Conservation (phyloP, 306 rosid genomes). For the Medicago arabica region DNA sequence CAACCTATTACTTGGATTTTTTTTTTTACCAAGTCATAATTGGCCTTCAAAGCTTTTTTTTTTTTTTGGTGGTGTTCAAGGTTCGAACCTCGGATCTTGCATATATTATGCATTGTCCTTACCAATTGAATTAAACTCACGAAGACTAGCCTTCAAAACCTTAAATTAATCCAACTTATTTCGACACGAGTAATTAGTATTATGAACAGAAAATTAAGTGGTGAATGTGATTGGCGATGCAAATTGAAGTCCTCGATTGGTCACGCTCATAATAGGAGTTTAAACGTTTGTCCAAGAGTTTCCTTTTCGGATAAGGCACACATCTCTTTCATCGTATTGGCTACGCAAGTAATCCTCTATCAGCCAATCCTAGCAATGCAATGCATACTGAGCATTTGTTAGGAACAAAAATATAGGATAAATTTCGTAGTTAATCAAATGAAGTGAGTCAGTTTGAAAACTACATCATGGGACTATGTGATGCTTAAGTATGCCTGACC, state of each 20-base stretch:
- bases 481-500: slow-evolving; percentile 20
- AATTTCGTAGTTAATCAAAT: slow-evolving; percentile 7
- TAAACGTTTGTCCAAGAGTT: slow-evolving; percentile 35
- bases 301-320: slow-evolving; percentile 53
- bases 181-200: background rate
- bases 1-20: too few species aligned
- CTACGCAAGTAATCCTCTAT: slow-evolving; percentile 6
- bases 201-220: background rate
- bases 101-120: too few species aligned
- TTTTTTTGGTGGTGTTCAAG: too few species aligned
- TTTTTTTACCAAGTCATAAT: too few species aligned
- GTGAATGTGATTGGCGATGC: slow-evolving; percentile 22
- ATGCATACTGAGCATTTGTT: slow-evolving; percentile 8
- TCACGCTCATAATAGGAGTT: slow-evolving; percentile 3
- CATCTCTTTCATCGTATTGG: slow-evolving; percentile 45
- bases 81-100: too few species aligned
- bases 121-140: too few species aligned
- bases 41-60: too few species aligned
- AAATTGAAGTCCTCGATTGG: slow-evolving; percentile 5
- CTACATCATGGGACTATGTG: slow-evolving; percentile 7
- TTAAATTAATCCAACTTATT: background rate
- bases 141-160: too few species aligned
- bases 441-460: background rate
- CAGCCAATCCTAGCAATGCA: slow-evolving; percentile 37
- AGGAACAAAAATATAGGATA: background rate